phyloP scores from a whole-genome alignment of 1,139 yeast species.

The Candida dubliniensis region DNA sequence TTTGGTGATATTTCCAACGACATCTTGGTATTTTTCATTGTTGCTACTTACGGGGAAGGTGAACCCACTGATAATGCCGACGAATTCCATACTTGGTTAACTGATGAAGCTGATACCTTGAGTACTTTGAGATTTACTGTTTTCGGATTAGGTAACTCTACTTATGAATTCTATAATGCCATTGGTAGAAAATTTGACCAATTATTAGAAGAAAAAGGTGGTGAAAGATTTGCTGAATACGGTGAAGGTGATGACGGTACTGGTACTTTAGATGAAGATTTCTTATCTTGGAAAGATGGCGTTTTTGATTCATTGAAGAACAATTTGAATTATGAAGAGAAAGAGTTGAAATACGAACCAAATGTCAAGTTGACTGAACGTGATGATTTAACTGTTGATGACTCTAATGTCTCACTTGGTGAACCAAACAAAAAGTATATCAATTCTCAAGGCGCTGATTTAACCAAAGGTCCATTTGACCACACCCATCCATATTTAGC shows the following conservation, averaged over 20 bases:
- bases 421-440: constrained; percentile 75
- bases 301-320: constrained; percentile 67
- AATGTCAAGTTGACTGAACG: constrained; percentile 51
- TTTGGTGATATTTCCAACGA: constrained; percentile 55
- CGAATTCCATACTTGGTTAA: constrained; percentile 64
- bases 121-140: constrained; percentile 66
- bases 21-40: constrained; percentile 64
- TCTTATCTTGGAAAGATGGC: constrained; percentile 85
- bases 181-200: constrained; percentile 63
- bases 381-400: constrained; percentile 28
- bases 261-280: constrained; percentile 95
- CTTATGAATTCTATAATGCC: constrained; percentile 88
- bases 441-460: constrained; percentile 40
- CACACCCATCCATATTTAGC: constrained; percentile 84
- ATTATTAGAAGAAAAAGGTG: constrained; percentile 61
- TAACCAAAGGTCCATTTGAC: constrained; percentile 76
- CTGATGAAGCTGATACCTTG: constrained; percentile 60
- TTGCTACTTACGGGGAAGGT: constrained; percentile 98
- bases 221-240: constrained; percentile 63
- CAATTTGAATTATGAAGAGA: constrained; percentile 68
- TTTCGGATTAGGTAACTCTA: constrained; percentile 91
- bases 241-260: constrained; percentile 96
- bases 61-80: constrained; percentile 95
- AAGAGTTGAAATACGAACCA: constrained; percentile 77
- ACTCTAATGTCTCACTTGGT: constrained; percentile 64